Evolutionary conservation across 805 yeast genomes (phyloP), one percentile per base, ranked within the genome.

Genomic region (Pichia scutulata): DNA sequence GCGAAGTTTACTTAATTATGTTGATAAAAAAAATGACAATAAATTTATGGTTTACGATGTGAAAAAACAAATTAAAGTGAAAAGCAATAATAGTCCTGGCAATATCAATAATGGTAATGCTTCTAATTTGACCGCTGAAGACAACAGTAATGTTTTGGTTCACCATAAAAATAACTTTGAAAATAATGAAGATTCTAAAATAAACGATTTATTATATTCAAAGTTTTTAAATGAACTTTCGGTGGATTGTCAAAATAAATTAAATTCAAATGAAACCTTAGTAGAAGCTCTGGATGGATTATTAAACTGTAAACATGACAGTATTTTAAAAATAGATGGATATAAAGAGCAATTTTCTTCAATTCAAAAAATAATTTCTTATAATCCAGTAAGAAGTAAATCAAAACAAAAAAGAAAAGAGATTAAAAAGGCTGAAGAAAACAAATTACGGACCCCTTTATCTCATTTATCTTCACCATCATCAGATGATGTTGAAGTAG

Each of bases 11-110:
- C 44, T 64, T 14, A 56, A 56, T 25, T 55, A 60, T 28, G 54
- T 68, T 39, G 63, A 60, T 42, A 60, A 57, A 22, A 55, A 55
- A 25, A 57, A 51, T 23, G 43, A 48, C 7, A 60, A 57, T 33
- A 48, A 54, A 21, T 54, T 57, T 48, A 39, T 55, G 6, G 47
- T 53, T 28, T 61, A 57, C 46, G 59, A 61, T 44, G 56, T 57
- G 50, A 39, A 28, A 4, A 41, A 47, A 2, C 43, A 33, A 33
- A 24, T 24, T 5, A 24, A 21, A 40, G 24, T n/a, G 7, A 37
- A 47, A 3, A 19, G 12, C 9, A 24, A 19, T 19, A 33, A 23
- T 12, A 39, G 16, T 26, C 42, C 19, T 25, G 36, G 13, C 10
- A 26, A 26, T 10, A 10, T 26, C 30, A 10, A 10, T 26, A 26